Evolutionary conservation across 805 yeast genomes (phyloP), one percentile per base, ranked within the genome.

Genomic region (Kodamaea nitidulidarum): DNA sequence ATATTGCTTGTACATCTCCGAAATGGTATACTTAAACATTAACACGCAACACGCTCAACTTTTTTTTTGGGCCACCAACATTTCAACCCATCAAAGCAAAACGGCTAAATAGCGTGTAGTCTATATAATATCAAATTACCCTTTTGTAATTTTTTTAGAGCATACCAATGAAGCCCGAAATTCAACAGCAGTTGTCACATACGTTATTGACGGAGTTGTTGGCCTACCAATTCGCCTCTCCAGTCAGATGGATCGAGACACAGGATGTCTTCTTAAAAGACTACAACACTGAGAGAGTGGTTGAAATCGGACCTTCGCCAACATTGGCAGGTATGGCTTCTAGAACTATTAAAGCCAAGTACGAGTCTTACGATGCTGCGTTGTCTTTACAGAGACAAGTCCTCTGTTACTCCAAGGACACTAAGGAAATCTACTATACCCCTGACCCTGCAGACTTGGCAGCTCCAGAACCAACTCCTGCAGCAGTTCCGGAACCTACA

Each of bases 181-280:
- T 88, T 45, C 95, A 93, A 73, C 98, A 93, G 72, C 98, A 93
- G 64, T 79, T 93, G 51, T 95, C 98, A 51, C 98, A 93, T 63
- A 82, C 86, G 50, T 75, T 93, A 49, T 76, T 93, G 61, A 88
- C 97, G 18, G 99, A 93, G 76, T 80, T 93, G 54, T 76, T 93
- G 70, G 98, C 98, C 39, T 93, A 90, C 71, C 99, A 93, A 69
- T 93, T 93, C 59, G 99, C 99, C 36, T 90, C 97, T 46, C 98
- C 99, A 35, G 99, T 93, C 49, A 82, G 98, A 76, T 93, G 99
- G 98, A 93, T 95, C 64, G 98, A 95, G 65, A 93, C 98, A 46
- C 99, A 93, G 70, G 98, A 93, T 71, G 98, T 93, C 43, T 85
- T 93, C 61, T 78, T 93, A 62, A 85, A 86, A 63, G 93, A 88